Percentiles rank a stretch among this genome's conserved stretches.
Evolutionary conservation across 2,329 filamentous ascomycete species (phyloP).

Genomic region (Monosporascus ibericus): DNA sequence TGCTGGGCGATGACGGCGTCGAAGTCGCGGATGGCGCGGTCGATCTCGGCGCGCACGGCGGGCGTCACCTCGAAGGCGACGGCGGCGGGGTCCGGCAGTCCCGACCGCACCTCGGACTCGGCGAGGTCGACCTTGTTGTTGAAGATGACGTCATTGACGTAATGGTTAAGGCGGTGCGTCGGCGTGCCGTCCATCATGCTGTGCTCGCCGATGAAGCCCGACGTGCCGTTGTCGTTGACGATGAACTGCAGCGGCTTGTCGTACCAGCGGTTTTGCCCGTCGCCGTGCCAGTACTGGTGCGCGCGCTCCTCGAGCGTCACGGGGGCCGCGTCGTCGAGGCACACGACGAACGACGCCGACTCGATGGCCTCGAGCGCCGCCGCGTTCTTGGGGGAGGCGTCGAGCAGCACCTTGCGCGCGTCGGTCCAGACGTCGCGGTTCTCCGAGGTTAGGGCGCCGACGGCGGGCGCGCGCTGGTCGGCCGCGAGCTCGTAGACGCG

Average conservation of each 20-base stretch:
- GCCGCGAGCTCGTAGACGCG: constrained; percentile 69
- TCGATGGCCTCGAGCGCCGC: constrained; percentile 75
- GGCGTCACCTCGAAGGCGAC: constrained; percentile 74
- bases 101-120: constrained; percentile 68
- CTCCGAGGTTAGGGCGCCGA: constrained; percentile 82
- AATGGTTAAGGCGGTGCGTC: constrained; percentile 94
- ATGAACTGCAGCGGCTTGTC: constrained; percentile 99
- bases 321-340: constrained; percentile 84
- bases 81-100: constrained; percentile 72
- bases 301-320: constrained; percentile 94
- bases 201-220: constrained; percentile 97
- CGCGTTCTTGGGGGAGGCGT: constrained; percentile 73
- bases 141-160: constrained; percentile 85
- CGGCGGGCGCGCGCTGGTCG: constrained; percentile 57
- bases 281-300: constrained; percentile 96
- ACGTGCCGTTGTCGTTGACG: constrained; percentile 94
- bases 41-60: constrained; percentile 70
- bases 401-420: constrained; percentile 68
- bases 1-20: constrained; percentile 75
- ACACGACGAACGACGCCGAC: constrained; percentile 83
- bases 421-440: constrained; percentile 93
- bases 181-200: constrained; percentile 99
- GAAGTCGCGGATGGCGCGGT: constrained; percentile 74
- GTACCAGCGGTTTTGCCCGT: constrained; percentile 92
- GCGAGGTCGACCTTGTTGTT: constrained; percentile 91